Conservation (phyloP, 2,329 filamentous ascomycete species). For the Aaosphaeria arxii region DNA sequence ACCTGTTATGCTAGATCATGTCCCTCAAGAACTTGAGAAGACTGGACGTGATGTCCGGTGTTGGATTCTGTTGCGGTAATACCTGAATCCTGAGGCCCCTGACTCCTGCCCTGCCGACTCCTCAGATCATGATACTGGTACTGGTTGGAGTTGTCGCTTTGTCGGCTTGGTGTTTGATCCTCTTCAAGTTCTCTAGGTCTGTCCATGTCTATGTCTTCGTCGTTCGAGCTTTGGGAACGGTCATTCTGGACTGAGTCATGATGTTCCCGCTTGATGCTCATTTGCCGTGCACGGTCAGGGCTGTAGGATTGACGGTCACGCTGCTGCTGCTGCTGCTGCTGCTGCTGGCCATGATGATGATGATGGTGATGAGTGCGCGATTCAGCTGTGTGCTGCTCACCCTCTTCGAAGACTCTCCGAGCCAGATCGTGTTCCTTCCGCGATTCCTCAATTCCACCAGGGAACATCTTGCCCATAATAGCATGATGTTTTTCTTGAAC, state of each 20-base stretch:
- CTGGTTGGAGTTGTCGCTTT: constrained; percentile 13
- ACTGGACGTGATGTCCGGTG: no score
- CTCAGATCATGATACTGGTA: background rate
- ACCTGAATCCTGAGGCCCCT: no score
- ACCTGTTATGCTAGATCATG: no score
- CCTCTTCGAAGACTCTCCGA: constrained; percentile 29
- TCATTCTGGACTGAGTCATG: constrained; percentile 9
- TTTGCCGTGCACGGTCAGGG: constrained; percentile 2
- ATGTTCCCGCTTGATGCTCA: constrained; percentile 22
- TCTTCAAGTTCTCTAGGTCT: constrained; percentile 16
- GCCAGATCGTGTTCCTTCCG: constrained; percentile 30
- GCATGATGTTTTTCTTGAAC: constrained; percentile 28
- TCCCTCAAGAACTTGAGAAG: no score
- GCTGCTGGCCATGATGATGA: constrained; percentile 3
- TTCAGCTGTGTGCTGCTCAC: constrained; percentile 22
- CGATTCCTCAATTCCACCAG: constrained; percentile 30
- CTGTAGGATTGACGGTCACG: background rate
- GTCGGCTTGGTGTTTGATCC: constrained; percentile 13
- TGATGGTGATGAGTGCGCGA: constrained; percentile 13
- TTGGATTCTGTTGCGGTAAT: no score
- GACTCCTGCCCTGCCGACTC: no score
- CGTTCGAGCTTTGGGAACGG: constrained; percentile 9
- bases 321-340: background rate
- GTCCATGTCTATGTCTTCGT: constrained; percentile 22
- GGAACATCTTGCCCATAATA: constrained; percentile 39